Evolutionary conservation across 257 asterid genomes (phyloP).

Genomic region (Thymus quinquecostatus): DNA sequence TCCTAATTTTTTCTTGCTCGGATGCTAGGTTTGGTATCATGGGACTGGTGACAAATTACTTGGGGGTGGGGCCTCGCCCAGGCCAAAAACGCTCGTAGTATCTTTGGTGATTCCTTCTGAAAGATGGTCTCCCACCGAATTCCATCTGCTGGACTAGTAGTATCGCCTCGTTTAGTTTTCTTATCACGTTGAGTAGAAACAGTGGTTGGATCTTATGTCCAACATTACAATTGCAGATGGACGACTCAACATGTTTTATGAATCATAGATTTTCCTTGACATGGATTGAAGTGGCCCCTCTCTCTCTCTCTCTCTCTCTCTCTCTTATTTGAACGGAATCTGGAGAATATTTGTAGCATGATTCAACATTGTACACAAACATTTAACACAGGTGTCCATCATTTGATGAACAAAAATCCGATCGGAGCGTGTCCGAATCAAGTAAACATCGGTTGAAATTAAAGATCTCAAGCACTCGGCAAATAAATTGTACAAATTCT

Average conservation of each 20-base stretch:
- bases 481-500: too few species aligned
- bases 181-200: neutral
- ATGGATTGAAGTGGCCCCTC: neutral
- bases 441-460: too few species aligned
- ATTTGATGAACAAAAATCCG: too few species aligned
- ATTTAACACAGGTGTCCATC: too few species aligned
- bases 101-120: constrained; percentile 7
- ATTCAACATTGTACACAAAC: too few species aligned
- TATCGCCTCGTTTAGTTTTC: constrained; percentile 19
- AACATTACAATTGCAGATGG: constrained; percentile 10
- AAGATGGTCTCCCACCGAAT: constrained; percentile 8
- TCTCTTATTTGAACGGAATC: too few species aligned
- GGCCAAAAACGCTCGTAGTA: constrained; percentile 29
- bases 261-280: neutral
- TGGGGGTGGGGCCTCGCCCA: constrained; percentile 70
- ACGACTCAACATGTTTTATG: neutral
- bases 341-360: too few species aligned
- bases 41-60: constrained; percentile 83
- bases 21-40: constrained; percentile 73
- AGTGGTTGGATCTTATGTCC: constrained; percentile 4
- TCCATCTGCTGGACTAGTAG: constrained; percentile 11
- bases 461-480: too few species aligned
- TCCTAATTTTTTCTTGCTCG: constrained; percentile 16
- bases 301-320: neutral
- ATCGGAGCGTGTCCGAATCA: too few species aligned